Conservation (phyloP, 371 early-diverging fungal species). For the Funneliformis caledonium region DNA sequence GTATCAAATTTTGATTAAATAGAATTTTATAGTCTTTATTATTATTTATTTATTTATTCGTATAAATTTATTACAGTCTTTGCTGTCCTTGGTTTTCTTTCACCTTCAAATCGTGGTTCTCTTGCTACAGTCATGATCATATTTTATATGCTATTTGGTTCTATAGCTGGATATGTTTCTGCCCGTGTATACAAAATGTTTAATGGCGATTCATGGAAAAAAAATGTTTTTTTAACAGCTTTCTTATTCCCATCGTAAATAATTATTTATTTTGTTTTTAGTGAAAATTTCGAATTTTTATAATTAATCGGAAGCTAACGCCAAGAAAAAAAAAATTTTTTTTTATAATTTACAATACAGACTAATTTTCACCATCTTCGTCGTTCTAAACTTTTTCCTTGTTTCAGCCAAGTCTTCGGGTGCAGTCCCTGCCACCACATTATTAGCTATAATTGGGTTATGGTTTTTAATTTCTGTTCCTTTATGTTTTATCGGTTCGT, state of each 20-base stretch:
- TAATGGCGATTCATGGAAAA: slow-evolving; percentile 86
- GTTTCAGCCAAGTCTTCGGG: slow-evolving; percentile 85
- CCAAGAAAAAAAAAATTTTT: background rate
- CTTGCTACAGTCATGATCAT: slow-evolving; percentile 88
- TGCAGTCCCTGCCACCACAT: slow-evolving; percentile 92
- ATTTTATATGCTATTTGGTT: slow-evolving; percentile 87
- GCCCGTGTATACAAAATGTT: slow-evolving; percentile 94
- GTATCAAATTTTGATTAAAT: background rate
- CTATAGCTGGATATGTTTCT: slow-evolving; percentile 86
- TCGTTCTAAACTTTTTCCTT: slow-evolving; percentile 91
- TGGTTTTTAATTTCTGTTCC: slow-evolving; percentile 93
- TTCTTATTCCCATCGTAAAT: slow-evolving; percentile 83
- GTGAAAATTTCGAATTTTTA: slow-evolving; percentile 15
- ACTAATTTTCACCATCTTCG: slow-evolving; percentile 67
- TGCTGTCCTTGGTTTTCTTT: slow-evolving; percentile 96
- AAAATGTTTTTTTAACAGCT: slow-evolving; percentile 83
- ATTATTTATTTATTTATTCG: background rate
- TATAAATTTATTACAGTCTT: slow-evolving; percentile 60
- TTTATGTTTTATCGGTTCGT: slow-evolving; percentile 87
- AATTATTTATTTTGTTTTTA: background rate
- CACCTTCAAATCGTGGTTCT: slow-evolving; percentile 94
- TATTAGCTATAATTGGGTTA: slow-evolving; percentile 81
- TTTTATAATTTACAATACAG: slow-evolving; percentile 45
- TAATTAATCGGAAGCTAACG: background rate
- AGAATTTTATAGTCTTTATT: slow-evolving; percentile 35